Base-by-base conservation (phyloP, 345 rosid genomes). In the Euclidium syriacum region DNA sequence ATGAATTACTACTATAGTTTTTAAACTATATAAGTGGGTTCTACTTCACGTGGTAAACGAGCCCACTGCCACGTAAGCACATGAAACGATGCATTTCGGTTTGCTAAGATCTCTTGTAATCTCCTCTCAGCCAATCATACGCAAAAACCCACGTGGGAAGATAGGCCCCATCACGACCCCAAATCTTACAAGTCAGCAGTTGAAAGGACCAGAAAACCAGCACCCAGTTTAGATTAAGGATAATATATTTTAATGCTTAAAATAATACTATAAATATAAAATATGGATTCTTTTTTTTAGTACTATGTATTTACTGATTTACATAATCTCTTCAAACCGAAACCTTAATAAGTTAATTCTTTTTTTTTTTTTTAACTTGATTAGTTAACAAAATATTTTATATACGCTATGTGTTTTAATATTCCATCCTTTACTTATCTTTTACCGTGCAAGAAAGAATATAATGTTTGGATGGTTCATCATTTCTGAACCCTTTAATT, bases 91-190 rank as follows among this genome's bases (percentile, higher is more conserved):
- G 62, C 25, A 19, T 20, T 0, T 62, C 52, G 61, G 34, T 58
- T 60, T 25, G 47, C 52, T 61, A 74, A 42, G 77, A 84, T 84
- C 88, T 70, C 53, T 62, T 62, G 85, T 76, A 78, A 87, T 87
- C 95, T 74, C 64, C 72, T 78, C 76, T 59, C 83, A 71, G 25
- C 96, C 94, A 85, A 88, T 84, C 84, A 64, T 52, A 74, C 3
- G n/a, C 58, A 27, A 36, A 46, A 55, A 20, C 83, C 84, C 94
- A 80, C 87, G 87, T 85, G 98, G 77, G 72, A 0, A 7, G 1
- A 1, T 39, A 65, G 85, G 66, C 67, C 85, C 89, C 77, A 58
- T 65, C 19, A 5, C 27, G 20, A 26, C 9, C 58, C 53, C 39
- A 20, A n/a, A 12, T 12, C 1, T 41, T 51, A 41, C 73, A 68